Percentiles rank a stretch among this genome's conserved stretches.
These are phyloP conservation scores for Escallonia rubra DNA, from an alignment of 129 eudicot genomes.

Conservation along the genomic window DNA sequence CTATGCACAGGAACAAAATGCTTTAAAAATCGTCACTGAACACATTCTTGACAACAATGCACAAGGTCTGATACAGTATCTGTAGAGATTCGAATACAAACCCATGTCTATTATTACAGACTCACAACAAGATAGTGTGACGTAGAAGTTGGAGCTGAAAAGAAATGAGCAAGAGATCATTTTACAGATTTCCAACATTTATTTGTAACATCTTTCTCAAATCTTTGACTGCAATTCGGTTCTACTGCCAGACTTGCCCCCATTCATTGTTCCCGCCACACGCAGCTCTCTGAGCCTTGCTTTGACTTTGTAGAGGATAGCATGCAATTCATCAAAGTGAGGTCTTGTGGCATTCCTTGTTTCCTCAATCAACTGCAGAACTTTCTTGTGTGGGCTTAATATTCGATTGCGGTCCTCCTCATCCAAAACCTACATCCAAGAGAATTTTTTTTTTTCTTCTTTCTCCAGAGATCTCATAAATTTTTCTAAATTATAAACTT, in stretches of 20 bases:
- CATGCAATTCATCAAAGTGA: conserved; percentile 75
- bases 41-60: too few relatives aligned
- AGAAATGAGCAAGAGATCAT: background rate
- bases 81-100: too few relatives aligned
- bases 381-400: conserved; percentile 68
- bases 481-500: too few relatives aligned
- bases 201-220: conserved; percentile 3
- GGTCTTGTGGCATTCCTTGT: conserved; percentile 59
- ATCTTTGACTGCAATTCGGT: conserved; percentile 26
- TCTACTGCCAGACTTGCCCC: background rate
- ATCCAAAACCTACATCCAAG: conserved; percentile 36
- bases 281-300: conserved; percentile 30
- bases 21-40: too few relatives aligned
- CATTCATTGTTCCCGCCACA: conserved; percentile 2
- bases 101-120: background rate
- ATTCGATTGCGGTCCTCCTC: conserved; percentile 47
- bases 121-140: conserved; percentile 1
- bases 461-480: background rate
- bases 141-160: background rate
- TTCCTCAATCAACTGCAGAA: conserved; percentile 72
- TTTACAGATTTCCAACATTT: background rate
- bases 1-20: too few relatives aligned
- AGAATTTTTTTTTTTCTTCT: background rate
- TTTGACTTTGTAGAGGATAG: conserved; percentile 25
- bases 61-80: too few relatives aligned